Percentiles rank a stretch among this genome's conserved stretches.
Conservation (phyloP, 345 rosid species). For the Boechera divaricarpa region DNA sequence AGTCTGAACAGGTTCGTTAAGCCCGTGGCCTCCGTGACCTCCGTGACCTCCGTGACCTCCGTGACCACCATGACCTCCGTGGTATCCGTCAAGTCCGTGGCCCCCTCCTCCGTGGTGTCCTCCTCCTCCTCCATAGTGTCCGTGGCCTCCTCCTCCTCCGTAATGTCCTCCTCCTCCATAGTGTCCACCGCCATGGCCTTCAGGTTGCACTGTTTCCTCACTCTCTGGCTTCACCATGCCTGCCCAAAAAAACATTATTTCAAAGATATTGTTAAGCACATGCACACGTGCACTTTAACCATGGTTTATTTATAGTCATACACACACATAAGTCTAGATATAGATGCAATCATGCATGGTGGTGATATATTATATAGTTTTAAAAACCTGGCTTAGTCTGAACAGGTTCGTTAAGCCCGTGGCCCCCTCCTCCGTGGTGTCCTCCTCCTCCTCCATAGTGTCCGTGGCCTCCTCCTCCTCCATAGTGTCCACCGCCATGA, state of each 20-base stretch:
- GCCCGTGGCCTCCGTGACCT: neutral
- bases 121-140: neutral
- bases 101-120: neutral
- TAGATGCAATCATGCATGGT: neutral
- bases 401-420: conserved; percentile 22
- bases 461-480: neutral
- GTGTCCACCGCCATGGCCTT: neutral
- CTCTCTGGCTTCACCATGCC: neutral
- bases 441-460: neutral
- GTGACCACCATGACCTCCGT: too few species aligned
- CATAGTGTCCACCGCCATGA: neutral
- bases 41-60: neutral
- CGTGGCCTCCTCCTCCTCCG: too few species aligned
- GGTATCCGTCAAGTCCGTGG: neutral
- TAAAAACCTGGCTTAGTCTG: conserved; percentile 31
- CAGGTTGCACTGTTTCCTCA: conserved; percentile 28
- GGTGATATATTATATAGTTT: neutral
- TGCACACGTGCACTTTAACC: neutral
- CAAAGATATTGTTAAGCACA: neutral
- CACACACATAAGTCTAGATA: neutral
- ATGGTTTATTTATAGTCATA: neutral
- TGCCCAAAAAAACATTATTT: too few species aligned
- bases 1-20: conserved; percentile 23
- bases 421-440: neutral
- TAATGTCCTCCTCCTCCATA: too few species aligned